Evolutionary conservation across 306 rosid genomes (phyloP).

Genomic region (Amphicarpaea edgeworthii): DNA sequence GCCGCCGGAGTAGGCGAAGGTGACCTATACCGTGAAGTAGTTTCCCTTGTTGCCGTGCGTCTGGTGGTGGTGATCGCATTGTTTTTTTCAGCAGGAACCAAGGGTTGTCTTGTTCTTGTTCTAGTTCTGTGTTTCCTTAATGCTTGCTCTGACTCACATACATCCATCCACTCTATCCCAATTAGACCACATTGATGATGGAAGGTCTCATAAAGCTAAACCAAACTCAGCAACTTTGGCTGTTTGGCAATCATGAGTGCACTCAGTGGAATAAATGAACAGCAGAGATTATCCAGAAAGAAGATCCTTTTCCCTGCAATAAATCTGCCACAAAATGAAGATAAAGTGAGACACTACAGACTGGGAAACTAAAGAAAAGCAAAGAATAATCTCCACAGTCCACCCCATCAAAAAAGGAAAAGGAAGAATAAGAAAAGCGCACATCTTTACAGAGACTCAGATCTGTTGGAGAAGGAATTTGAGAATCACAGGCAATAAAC

Average conservation of each 20-base stretch:
- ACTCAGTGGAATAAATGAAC: slow-evolving; percentile 56
- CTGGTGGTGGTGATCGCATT: slow-evolving; percentile 64
- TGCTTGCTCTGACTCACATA: slow-evolving; percentile 69
- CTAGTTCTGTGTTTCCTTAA: slow-evolving; percentile 66
- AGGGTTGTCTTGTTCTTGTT: slow-evolving; percentile 52
- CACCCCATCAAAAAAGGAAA: slow-evolving; percentile 48
- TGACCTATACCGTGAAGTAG: slow-evolving; percentile 76
- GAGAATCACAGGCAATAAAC: slow-evolving; percentile 50
- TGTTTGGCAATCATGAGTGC: slow-evolving; percentile 46
- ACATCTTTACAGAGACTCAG: slow-evolving; percentile 80
- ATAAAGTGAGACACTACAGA: slow-evolving; percentile 64
- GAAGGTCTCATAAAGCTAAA: slow-evolving; percentile 55
- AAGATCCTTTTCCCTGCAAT: slow-evolving; percentile 77
- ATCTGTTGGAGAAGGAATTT: slow-evolving; percentile 57
- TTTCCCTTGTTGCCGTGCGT: slow-evolving; percentile 68
- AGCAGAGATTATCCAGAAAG: slow-evolving; percentile 55
- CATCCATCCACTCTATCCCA: slow-evolving; percentile 92
- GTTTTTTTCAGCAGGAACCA: slow-evolving; percentile 79
- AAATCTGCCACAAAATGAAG: slow-evolving; percentile 71
- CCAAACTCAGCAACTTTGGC: slow-evolving; percentile 52
- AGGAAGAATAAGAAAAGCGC: slow-evolving; percentile 53
- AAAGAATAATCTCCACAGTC: slow-evolving; percentile 61
- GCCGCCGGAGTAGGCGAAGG: slow-evolving; percentile 73
- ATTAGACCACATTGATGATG: slow-evolving; percentile 87
- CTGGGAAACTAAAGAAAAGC: slow-evolving; percentile 57